Evolutionary conservation across 768 basidiomycete genomes (phyloP), one percentile per base, ranked within the genome.

Genomic region (Rhodocollybia butyracea): DNA sequence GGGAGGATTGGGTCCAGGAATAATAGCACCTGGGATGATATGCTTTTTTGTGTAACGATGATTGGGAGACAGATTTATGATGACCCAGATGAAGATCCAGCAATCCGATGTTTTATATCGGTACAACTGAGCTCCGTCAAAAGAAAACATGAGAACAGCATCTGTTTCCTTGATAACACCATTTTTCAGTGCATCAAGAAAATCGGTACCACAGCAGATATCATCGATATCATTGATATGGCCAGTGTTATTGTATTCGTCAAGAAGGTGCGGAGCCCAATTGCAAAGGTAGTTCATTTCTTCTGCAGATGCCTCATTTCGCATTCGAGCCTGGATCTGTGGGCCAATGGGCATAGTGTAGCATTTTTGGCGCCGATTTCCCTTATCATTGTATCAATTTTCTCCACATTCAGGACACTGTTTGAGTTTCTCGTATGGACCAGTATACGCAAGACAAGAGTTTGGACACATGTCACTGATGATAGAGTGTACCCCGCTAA

Each of bases 81-180:
- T 41, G 0, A 78, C 52, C 72, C 73, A 78, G 1, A 77, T 73
- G 8, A 62, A 65, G 0, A 72, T 63, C 68, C 71, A 72, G 17
- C 62, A 64, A 27, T 64, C 63, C 8, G 73, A 67, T 6, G 13
- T 41, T 57, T 76, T 76, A 57, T 63, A 61, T 8, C 51, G 51
- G 55, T 75, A 76, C 4, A 79, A 66, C 55, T 79, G 76, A 0
- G 71, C 68, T 0, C 76, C 73, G 48, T 79, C 70, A 11, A 75
- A n/a, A n/a, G n/a, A n/a, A n/a, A n/a, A n/a, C n/a, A 51, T 51
- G 27, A 34, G n/a, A 7, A 51, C 32, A 26, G 45, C n/a, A 26
- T 22, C 45, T 7, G 11, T 26, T 15, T 46, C 22, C 22, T 46
- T 26, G 45, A 26, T 46, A 5, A 26, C 11, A 15, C 45, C 45